Base-by-base conservation (phyloP, 768 basidiomycete species). In the Heimioporus sp. region DNA sequence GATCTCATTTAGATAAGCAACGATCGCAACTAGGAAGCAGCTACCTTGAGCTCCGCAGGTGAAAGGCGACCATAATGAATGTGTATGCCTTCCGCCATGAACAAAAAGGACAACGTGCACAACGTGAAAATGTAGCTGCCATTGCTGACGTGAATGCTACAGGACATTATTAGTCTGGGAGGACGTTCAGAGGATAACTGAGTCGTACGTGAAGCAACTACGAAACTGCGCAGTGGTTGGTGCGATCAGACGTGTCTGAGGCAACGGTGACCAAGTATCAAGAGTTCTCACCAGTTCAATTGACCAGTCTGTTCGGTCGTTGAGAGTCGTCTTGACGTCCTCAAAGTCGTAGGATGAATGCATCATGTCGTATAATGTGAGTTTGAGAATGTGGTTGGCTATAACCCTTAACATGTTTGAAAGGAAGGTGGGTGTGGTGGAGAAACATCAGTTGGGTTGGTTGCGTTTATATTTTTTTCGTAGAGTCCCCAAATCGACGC, bases 11-110 rank as follows among this genome's bases (percentile, higher is more conserved):
- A 28, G 4, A 28, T 7, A 21, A 19, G 6, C 7, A 12, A n/a
- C 17, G 24, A 28, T 28, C 24, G 5, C 24, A 5, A 5, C 24
- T 4, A 28, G 24, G 1, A 28, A 38, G 28, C n/a, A 1, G 2
- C n/a, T 58, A 64, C 64, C 59, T 66, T 66, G 1, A 66, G 49
- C 21, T 64, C 43, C 1, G 30, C n/a, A 36, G 65, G 48, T 38
- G 65, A 46, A 40, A 66, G 57, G 42, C 65, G 53, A 47, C 52
- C 59, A 19, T 65, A 64, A 8, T 46, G 48, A 2, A 64, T 19
- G 20, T 48, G 59, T 10, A 61, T 55, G 10, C 31, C 56, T 48
- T 66, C 63, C 0, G 64, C 56, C 54, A 61, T 51, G 0, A 54
- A 31, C 37, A 65, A 30, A 20, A 65, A 56, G 6, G 39, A 54